phyloP scores from a whole-genome alignment of 805 yeast species.

The Kodamaea hsintzibuensis region DNA sequence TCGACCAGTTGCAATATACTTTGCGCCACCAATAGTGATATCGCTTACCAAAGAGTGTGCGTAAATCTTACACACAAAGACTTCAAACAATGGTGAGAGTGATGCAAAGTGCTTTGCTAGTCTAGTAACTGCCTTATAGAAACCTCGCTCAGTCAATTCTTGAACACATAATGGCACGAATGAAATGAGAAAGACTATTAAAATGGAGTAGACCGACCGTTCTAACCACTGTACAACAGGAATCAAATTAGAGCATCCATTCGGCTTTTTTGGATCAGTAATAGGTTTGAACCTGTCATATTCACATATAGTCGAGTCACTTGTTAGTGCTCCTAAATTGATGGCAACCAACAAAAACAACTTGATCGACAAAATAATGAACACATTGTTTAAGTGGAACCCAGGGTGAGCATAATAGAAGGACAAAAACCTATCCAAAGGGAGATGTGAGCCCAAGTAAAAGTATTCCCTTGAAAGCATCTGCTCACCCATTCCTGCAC shows the following conservation, averaged over 20 bases:
- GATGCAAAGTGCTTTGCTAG: slow-evolving; percentile 67
- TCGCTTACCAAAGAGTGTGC: slow-evolving; percentile 70
- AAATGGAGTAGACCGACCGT: slow-evolving; percentile 70
- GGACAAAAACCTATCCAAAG: slow-evolving; percentile 74
- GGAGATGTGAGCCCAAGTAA: slow-evolving; percentile 73
- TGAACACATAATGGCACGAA: slow-evolving; percentile 76
- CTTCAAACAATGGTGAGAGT: slow-evolving; percentile 75
- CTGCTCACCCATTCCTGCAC: slow-evolving; percentile 91
- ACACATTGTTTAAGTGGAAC: slow-evolving; percentile 76
- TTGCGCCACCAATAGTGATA: slow-evolving; percentile 75
- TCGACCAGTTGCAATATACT: slow-evolving; percentile 80
- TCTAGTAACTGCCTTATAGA: slow-evolving; percentile 66
- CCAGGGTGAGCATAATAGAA: slow-evolving; percentile 88
- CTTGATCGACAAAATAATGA: slow-evolving; percentile 63
- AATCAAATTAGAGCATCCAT: slow-evolving; percentile 68
- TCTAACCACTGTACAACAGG: slow-evolving; percentile 77
- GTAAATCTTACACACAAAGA: slow-evolving; percentile 75
- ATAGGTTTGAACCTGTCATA: slow-evolving; percentile 59
- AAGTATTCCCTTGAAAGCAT: slow-evolving; percentile 80
- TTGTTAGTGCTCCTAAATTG: slow-evolving; percentile 64
- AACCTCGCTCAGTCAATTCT: slow-evolving; percentile 73
- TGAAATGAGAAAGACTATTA: slow-evolving; percentile 71
- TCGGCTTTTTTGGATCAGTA: slow-evolving; percentile 62
- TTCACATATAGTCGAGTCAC: slow-evolving; percentile 61
- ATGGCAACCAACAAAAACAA: slow-evolving; percentile 56